A percentile compares a stretch with the other conserved stretches of the same genome.
phyloP scores from a whole-genome alignment of 805 yeast species.

The Brettanomyces custersianus region DNA sequence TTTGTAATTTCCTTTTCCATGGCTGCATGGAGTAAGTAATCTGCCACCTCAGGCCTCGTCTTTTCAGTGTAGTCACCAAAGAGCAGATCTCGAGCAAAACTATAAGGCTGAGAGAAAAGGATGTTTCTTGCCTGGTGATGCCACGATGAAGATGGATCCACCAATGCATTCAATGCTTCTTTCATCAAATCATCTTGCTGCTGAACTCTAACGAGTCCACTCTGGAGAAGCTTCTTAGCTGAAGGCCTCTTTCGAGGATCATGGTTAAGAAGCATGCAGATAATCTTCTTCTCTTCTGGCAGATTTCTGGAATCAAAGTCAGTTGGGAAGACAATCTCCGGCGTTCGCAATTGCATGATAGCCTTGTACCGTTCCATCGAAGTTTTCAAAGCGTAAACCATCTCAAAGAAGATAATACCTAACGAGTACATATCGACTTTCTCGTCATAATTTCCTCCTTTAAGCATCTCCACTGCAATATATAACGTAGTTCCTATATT shows the following conservation, averaged over 20 bases:
- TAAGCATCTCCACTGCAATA: conserved; percentile 81
- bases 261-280: conserved; percentile 63
- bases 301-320: conserved; percentile 48
- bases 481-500: conserved; percentile 92
- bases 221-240: conserved; percentile 64
- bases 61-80: conserved; percentile 47
- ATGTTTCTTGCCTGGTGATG: conserved; percentile 86
- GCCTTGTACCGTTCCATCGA: conserved; percentile 88
- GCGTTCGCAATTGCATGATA: conserved; percentile 52
- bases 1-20: conserved; percentile 51
- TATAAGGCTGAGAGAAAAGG: conserved; percentile 76
- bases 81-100: conserved; percentile 73
- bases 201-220: conserved; percentile 80
- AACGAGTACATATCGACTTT: conserved; percentile 94
- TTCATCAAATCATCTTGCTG: conserved; percentile 85
- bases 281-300: conserved; percentile 56
- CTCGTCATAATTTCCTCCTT: conserved; percentile 77
- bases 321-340: conserved; percentile 58
- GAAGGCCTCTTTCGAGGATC: conserved; percentile 73
- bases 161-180: conserved; percentile 76
- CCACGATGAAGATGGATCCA: conserved; percentile 92
- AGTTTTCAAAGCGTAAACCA: conserved; percentile 79
- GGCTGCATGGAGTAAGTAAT: conserved; percentile 49
- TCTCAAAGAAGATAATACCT: conserved; percentile 92
- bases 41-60: conserved; percentile 26